phyloP scores from a whole-genome alignment of 2,329 filamentous ascomycete species.

The Colletotrichum graminicola region DNA sequence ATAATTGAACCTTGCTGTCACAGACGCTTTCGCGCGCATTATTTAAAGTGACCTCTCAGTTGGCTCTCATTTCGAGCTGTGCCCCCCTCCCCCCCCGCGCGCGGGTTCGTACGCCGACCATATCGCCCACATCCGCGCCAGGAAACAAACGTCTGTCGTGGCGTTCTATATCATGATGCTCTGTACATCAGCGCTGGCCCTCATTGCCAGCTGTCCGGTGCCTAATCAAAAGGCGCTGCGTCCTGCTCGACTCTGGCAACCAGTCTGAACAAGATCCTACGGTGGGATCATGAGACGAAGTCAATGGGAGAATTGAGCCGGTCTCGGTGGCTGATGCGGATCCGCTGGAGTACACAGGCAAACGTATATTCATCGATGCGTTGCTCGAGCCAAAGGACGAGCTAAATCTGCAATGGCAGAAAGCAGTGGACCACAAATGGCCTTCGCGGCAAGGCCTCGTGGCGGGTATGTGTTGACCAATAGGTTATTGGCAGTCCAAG shows the following conservation, averaged over 20 bases:
- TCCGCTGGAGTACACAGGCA: neutral
- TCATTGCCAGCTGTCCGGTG: neutral
- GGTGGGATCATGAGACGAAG: neutral
- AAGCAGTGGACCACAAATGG: neutral
- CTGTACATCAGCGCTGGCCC: too few relatives aligned
- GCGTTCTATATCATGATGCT: too few relatives aligned
- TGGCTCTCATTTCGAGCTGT: too few relatives aligned
- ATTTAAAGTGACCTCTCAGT: too few relatives aligned
- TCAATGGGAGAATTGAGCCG: too few relatives aligned
- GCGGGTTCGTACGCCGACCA: too few relatives aligned
- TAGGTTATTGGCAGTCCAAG: neutral
- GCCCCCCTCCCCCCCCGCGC: too few relatives aligned
- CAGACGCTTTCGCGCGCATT: too few relatives aligned
- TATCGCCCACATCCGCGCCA: too few relatives aligned
- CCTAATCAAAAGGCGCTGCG: neutral
- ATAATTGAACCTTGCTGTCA: neutral
- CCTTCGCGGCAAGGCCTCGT: neutral
- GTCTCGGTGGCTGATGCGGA: neutral
- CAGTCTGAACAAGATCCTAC: neutral
- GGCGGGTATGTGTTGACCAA: neutral
- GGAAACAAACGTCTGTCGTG: too few relatives aligned
- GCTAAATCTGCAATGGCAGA: neutral
- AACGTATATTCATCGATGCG: neutral
- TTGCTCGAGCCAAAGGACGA: neutral
- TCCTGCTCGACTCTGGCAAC: too few relatives aligned